Base-by-base conservation (phyloP, 2,329 filamentous ascomycete species). In the Aspergillus phoenicis region DNA sequence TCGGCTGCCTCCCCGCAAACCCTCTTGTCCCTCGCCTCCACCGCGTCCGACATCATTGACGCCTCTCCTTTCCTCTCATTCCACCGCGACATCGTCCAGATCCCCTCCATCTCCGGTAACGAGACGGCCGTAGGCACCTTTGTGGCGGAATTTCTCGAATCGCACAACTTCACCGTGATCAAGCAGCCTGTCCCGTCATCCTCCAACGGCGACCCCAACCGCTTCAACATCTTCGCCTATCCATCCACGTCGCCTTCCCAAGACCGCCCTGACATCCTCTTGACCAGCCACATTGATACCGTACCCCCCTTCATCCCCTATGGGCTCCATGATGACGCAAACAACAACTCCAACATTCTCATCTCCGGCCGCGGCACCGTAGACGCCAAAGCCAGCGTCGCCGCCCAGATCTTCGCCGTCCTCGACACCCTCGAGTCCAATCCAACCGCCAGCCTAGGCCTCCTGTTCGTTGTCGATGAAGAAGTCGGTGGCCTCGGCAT, bases 401-500 rank as follows among this genome's bases (percentile, higher is more conserved):
- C 80, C 2, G 75, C 77, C 8, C 78, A 80, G 54, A 70, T 78
- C 58, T 75, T 78, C 58, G 76, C 79, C 6, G 67, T 73, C 3
- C 78, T 84, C 43, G 76, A 79, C n/a, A 78, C 86, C 17, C 75
- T 84, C 30, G 20, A 65, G 4, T 63, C 75, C 4, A 66, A 79
- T 48, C 73, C 75, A 2, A 66, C 73, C 38, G 72, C 80, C 7
- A 71, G 80, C 0, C 70, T 82, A 3, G 81, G 81, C 0, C 75
- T 88, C 2, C 80, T 89, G 26, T 88, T 85, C 70, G 86, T 88
- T 1, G 91, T 97, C 0, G 93, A 91, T 62, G 94, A 99, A 75
- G 94, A 98, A 75, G 84, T 83, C 2, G 82, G 81, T 3, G 94
- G 94, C 8, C 89, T 90, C 64, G 94, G 94, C 8, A 98, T 98